These are phyloP conservation scores for Sporothrix humicola DNA, from an alignment of 2,329 filamentous ascomycete genomes.

Conservation along the genomic window DNA sequence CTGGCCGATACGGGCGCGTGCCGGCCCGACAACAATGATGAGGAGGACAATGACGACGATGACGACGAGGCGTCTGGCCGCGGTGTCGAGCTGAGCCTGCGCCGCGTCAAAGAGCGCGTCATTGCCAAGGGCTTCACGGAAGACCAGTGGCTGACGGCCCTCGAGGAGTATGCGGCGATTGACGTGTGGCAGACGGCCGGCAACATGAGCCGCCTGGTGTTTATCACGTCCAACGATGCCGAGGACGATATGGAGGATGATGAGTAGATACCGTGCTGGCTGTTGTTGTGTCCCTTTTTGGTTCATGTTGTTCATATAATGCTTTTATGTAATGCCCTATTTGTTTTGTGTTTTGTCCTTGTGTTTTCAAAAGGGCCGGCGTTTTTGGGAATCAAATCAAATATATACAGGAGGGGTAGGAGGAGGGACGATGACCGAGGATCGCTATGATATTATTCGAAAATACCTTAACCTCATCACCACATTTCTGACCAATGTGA, in stretches of 20 bases:
- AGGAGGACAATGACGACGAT: constrained; percentile 59
- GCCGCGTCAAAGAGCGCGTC: constrained; percentile 87
- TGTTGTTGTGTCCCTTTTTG: constrained; percentile 5
- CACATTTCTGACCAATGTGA: too few relatives aligned
- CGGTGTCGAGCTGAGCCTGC: constrained; percentile 77
- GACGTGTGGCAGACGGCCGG: constrained; percentile 85
- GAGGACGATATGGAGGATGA: constrained; percentile 53
- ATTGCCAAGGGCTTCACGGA: constrained; percentile 96
- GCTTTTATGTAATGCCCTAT: constrained; percentile 5
- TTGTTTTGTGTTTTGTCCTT: background rate
- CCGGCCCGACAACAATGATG: constrained; percentile 70
- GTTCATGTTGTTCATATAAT: constrained; percentile 9
- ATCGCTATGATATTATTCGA: background rate
- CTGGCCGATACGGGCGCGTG: constrained; percentile 88
- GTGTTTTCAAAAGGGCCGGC: constrained; percentile 28
- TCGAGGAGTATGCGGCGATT: constrained; percentile 86
- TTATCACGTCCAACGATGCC: constrained; percentile 66
- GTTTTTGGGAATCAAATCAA: constrained; percentile 29
- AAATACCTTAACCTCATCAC: background rate
- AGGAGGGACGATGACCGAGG: constrained; percentile 8
- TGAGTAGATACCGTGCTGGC: background rate
- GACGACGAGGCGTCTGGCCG: constrained; percentile 48
- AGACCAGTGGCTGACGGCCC: constrained; percentile 83
- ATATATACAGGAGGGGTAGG: constrained; percentile 16
- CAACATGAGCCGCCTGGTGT: constrained; percentile 72